Conservation (phyloP, 2,329 filamentous ascomycete species). For the Pleurostoma richardsiae region DNA sequence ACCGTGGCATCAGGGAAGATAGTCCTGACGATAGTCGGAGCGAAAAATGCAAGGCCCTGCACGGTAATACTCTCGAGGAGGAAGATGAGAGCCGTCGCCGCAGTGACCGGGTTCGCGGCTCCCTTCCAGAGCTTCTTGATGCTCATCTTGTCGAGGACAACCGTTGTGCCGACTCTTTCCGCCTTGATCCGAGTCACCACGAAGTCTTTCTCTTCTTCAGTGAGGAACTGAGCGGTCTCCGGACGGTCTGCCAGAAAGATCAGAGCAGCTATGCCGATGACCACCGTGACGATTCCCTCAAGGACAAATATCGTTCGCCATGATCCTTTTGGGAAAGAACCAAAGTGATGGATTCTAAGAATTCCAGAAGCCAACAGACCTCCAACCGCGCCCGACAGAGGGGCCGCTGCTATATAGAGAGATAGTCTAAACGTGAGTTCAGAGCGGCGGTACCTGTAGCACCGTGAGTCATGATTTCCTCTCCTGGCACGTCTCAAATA, state of each 20-base stretch:
- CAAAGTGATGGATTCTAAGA: slow-evolving; percentile 51
- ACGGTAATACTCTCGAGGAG: slow-evolving; percentile 66
- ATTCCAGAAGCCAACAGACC: slow-evolving; percentile 58
- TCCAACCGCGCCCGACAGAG: slow-evolving; percentile 60
- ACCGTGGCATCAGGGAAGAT: slow-evolving; percentile 58
- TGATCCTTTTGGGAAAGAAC: slow-evolving; percentile 33
- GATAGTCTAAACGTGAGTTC: slow-evolving; percentile 58
- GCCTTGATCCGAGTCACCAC: slow-evolving; percentile 60
- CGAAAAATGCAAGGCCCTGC: slow-evolving; percentile 67
- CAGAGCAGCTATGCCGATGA: slow-evolving; percentile 51
- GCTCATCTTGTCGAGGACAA: slow-evolving; percentile 48
- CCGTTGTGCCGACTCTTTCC: slow-evolving; percentile 52
- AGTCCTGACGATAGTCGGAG: slow-evolving; percentile 63
- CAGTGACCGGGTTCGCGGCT: slow-evolving; percentile 55
- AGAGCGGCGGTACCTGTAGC: slow-evolving; percentile 30
- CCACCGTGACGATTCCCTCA: slow-evolving; percentile 58
- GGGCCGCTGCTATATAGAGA: slow-evolving; percentile 60
- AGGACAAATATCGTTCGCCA: slow-evolving; percentile 72
- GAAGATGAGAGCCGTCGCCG: slow-evolving; percentile 51
- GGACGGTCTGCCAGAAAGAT: slow-evolving; percentile 62
- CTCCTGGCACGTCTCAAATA: too few relatives aligned
- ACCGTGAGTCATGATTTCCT: too few relatives aligned
- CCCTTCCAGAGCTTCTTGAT: slow-evolving; percentile 51
- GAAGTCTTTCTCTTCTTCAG: slow-evolving; percentile 55
- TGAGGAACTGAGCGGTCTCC: slow-evolving; percentile 60